phyloP scores from a whole-genome alignment of 139 green algal species.

The Coelastrella sp. region DNA sequence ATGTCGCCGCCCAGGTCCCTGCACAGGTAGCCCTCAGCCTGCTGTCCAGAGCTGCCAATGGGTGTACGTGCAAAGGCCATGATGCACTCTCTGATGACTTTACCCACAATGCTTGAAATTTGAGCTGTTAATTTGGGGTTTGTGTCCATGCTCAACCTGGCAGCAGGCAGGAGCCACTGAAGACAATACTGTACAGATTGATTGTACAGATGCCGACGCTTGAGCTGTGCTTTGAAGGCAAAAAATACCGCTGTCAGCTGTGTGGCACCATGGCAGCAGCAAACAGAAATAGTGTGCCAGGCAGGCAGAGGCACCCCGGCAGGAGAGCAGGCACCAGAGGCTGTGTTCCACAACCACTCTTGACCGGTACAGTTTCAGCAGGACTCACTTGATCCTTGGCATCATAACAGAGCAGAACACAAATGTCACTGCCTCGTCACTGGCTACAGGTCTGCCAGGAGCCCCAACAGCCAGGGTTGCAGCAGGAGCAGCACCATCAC shows the following conservation, averaged over 20 bases:
- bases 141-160: slow-evolving; percentile 29
- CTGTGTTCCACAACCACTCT: too few relatives aligned
- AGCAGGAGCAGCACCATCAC: not conserved
- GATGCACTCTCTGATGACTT: slow-evolving; percentile 14
- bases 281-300: too few relatives aligned
- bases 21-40: slow-evolving; percentile 54
- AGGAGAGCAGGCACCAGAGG: too few relatives aligned
- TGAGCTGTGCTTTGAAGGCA: not conserved
- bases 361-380: too few relatives aligned
- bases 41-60: not conserved
- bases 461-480: not conserved
- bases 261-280: too few relatives aligned
- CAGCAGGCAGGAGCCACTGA: not conserved
- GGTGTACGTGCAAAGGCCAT: not conserved
- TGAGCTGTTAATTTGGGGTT: slow-evolving; percentile 6
- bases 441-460: not conserved
- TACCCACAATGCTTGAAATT: slow-evolving; percentile 5
- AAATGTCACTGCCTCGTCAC: slow-evolving; percentile 13
- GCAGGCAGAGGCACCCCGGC: too few relatives aligned
- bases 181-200: not conserved
- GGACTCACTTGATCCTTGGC: slow-evolving; percentile 10
- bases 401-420: slow-evolving; percentile 30
- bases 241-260: too few relatives aligned
- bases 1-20: slow-evolving; percentile 51
- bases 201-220: not conserved